Percentiles rank a stretch among this genome's conserved stretches.
These are phyloP conservation scores for Eucommia ulmoides DNA, from an alignment of 257 asterid genomes.

Conservation along the genomic window DNA sequence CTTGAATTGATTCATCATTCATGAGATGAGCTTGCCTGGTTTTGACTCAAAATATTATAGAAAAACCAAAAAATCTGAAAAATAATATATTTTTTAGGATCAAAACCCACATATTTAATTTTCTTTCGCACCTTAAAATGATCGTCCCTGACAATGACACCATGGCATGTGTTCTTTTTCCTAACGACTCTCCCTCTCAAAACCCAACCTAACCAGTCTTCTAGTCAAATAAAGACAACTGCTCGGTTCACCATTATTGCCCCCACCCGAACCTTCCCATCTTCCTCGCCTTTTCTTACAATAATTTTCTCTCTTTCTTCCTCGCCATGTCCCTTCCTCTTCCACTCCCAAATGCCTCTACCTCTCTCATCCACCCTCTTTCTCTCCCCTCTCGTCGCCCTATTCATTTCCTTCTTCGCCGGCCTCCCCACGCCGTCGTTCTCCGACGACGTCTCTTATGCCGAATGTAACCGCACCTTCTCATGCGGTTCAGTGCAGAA, in stretches of 20 bases:
- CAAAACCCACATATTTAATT: no score
- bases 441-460: constrained; percentile 13
- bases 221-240: not conserved
- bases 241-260: not conserved
- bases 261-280: constrained; percentile 1
- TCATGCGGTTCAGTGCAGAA: constrained; percentile 31
- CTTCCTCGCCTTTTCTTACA: no score
- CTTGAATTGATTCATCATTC: no score
- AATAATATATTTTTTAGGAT: no score
- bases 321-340: constrained; percentile 5
- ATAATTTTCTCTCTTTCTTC: not conserved
- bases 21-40: no score
- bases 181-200: not conserved
- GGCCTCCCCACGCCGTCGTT: constrained; percentile 15
- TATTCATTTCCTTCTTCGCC: constrained; percentile 3
- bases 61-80: no score
- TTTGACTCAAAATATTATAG: no score
- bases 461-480: constrained; percentile 36
- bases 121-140: no score
- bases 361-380: not conserved
- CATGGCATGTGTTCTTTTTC: not conserved
- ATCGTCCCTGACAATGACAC: no score
- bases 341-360: not conserved
- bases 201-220: not conserved
- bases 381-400: not conserved